Conservation (phyloP, 2,329 filamentous ascomycete species). For the Hymenoscyphus albidus region DNA sequence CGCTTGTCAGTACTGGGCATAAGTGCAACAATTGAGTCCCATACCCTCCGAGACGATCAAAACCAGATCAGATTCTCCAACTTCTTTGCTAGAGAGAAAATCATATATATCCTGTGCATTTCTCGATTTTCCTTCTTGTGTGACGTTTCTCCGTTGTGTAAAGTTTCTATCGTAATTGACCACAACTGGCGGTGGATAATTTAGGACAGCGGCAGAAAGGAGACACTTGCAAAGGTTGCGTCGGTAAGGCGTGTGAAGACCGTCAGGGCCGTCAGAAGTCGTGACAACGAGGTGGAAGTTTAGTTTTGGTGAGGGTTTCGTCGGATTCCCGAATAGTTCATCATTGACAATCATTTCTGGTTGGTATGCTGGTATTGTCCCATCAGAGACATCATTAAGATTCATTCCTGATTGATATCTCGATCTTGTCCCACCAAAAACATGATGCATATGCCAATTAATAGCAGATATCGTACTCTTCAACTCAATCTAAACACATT, state of each 20-base stretch:
- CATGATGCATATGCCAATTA: background rate
- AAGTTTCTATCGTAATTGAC: slow-evolving; percentile 37
- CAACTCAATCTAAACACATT: too few species aligned
- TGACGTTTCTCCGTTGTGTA: slow-evolving; percentile 3
- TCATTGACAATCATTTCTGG: slow-evolving; percentile 7
- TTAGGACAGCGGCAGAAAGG: slow-evolving; percentile 53
- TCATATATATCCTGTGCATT: slow-evolving; percentile 30
- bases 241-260: slow-evolving; percentile 32
- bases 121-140: slow-evolving; percentile 5
- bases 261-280: slow-evolving; percentile 34
- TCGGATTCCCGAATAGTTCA: slow-evolving; percentile 11
- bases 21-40: too few species aligned
- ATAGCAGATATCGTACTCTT: background rate
- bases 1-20: background rate
- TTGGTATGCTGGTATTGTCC: slow-evolving; percentile 13
- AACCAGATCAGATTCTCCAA: slow-evolving; percentile 51
- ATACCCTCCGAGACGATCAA: slow-evolving; percentile 46
- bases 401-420: background rate
- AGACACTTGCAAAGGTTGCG: slow-evolving; percentile 52
- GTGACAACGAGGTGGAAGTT: slow-evolving; percentile 52
- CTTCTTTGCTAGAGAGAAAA: slow-evolving; percentile 45
- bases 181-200: slow-evolving; percentile 55
- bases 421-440: slow-evolving; percentile 15
- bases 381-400: slow-evolving; percentile 11
- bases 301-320: slow-evolving; percentile 12